phyloP scores from a whole-genome alignment of 2,329 filamentous ascomycete genomes.

The Paraphaeosphaeria minitans region DNA sequence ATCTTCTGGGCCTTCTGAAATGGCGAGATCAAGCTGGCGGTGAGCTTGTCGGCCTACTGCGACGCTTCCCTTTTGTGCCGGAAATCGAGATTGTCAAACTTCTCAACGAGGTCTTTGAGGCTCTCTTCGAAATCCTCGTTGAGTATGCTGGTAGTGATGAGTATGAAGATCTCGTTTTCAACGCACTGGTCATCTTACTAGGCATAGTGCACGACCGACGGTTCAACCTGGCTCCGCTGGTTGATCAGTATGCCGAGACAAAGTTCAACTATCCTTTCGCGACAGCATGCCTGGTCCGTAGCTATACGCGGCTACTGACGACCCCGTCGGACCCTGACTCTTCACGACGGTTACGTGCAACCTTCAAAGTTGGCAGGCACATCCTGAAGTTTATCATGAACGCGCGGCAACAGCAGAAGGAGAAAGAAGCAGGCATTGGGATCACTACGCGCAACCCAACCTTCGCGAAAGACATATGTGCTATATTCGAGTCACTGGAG shows the following conservation, averaged over 20 bases:
- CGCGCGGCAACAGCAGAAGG: slow-evolving; percentile 81
- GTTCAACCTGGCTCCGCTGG: slow-evolving; percentile 87
- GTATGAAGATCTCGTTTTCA: slow-evolving; percentile 91
- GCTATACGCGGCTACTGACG: slow-evolving; percentile 81
- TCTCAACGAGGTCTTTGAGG: slow-evolving; percentile 84
- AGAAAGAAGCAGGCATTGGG: slow-evolving; percentile 86
- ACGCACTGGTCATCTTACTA: slow-evolving; percentile 83
- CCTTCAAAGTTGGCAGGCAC: slow-evolving; percentile 92
- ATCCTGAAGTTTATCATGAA: slow-evolving; percentile 95
- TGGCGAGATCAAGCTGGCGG: slow-evolving; percentile 80
- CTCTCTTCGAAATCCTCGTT: slow-evolving; percentile 87
- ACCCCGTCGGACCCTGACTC: slow-evolving; percentile 83
- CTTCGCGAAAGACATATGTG: slow-evolving; percentile 82
- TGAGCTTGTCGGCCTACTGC: slow-evolving; percentile 74
- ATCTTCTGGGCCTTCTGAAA: slow-evolving; percentile 79
- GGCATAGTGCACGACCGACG: slow-evolving; percentile 93
- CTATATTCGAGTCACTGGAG: slow-evolving; percentile 89
- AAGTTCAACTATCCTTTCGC: slow-evolving; percentile 94
- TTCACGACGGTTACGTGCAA: slow-evolving; percentile 82
- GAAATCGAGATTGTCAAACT: slow-evolving; percentile 98
- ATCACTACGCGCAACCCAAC: slow-evolving; percentile 73
- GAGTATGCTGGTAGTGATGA: slow-evolving; percentile 91
- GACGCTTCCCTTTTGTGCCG: slow-evolving; percentile 87
- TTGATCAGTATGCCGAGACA: slow-evolving; percentile 87
- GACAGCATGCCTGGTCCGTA: slow-evolving; percentile 83